Percentiles rank a stretch among this genome's conserved stretches.
phyloP scores from a whole-genome alignment of 2,329 filamentous ascomycete species.

The Pyrenophora graminea region DNA sequence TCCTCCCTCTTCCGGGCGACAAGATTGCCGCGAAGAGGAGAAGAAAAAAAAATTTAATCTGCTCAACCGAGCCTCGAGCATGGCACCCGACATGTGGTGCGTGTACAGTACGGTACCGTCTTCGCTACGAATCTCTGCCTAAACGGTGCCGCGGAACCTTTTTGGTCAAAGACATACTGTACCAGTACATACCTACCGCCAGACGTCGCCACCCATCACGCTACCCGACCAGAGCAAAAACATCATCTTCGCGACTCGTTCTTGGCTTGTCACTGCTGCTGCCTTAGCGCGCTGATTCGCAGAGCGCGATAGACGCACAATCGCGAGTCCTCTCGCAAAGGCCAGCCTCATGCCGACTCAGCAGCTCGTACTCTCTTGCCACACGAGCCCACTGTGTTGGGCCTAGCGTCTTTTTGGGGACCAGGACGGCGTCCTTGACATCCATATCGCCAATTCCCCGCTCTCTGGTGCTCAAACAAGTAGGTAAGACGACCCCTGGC shows the following conservation, averaged over 20 bases:
- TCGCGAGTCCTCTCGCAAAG: not conserved
- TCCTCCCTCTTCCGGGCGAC: conserved; percentile 22
- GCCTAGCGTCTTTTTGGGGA: conserved; percentile 31
- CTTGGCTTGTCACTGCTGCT: conserved; percentile 8
- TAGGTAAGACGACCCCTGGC: conserved; percentile 30
- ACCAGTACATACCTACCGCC: not conserved
- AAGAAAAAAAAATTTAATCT: not conserved
- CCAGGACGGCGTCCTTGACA: conserved; percentile 16
- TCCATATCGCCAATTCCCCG: conserved; percentile 13
- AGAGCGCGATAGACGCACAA: conserved; percentile 15
- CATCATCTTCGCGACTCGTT: not conserved
- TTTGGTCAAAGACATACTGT: no score
- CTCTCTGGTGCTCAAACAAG: conserved; percentile 23
- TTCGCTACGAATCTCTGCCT: conserved; percentile 1
- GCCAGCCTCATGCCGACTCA: conserved; percentile 14
- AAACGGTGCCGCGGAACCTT: not conserved
- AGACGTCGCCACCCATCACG: conserved; percentile 7
- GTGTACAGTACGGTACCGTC: conserved; percentile 11
- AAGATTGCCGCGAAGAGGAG: conserved; percentile 7
- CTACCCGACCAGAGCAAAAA: not conserved
- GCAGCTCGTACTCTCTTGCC: conserved; percentile 14
- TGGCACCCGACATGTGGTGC: conserved; percentile 9
- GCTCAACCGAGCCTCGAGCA: conserved; percentile 14
- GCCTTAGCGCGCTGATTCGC: conserved; percentile 3
- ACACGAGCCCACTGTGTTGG: conserved; percentile 18